These are phyloP conservation scores for Penicillium brasilianum DNA, from an alignment of 2,329 filamentous ascomycete genomes.

Conservation along the genomic window DNA sequence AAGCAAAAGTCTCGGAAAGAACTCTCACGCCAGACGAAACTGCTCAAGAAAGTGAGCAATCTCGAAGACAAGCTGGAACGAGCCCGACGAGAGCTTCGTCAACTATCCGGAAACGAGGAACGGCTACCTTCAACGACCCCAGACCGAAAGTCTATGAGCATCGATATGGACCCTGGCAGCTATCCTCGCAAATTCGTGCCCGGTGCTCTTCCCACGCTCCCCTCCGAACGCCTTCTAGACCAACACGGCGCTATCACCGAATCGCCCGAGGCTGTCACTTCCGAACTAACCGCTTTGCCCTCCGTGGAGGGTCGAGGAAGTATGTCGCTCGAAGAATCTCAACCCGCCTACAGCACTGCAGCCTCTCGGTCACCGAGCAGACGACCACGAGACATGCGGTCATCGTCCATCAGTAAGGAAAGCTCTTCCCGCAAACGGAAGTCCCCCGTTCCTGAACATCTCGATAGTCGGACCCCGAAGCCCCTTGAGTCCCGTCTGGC, in stretches of 20 bases:
- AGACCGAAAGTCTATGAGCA: conserved; percentile 24
- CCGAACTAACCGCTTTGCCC: conserved; percentile 22
- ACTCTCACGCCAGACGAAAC: conserved; percentile 60
- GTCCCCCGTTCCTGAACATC: conserved; percentile 38
- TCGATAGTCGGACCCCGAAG: conserved; percentile 29
- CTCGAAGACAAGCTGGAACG: conserved; percentile 63
- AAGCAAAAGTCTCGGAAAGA: conserved; percentile 61
- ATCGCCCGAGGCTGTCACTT: conserved; percentile 16
- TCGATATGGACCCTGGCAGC: conserved; percentile 32
- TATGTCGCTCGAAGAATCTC: conserved; percentile 21
- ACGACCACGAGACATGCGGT: conserved; percentile 22
- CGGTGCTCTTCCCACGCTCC: conserved; percentile 50
- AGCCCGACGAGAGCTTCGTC: conserved; percentile 60
- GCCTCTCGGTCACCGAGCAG: conserved; percentile 23
- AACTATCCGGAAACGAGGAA: conserved; percentile 51
- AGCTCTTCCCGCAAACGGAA: conserved; percentile 44
- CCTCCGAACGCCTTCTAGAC: conserved; percentile 52
- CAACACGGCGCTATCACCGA: conserved; percentile 32
- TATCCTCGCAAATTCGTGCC: conserved; percentile 48
- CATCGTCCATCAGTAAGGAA: conserved; percentile 34
- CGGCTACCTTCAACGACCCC: conserved; percentile 20
- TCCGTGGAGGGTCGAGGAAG: conserved; percentile 21
- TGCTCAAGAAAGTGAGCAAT: conserved; percentile 65
- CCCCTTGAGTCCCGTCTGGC: conserved; percentile 23
- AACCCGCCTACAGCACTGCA: conserved; percentile 8